Evolutionary conservation across 2,329 filamentous ascomycete genomes (phyloP), one percentile per base, ranked within the genome.

Genomic region (Cladosporium sp.): DNA sequence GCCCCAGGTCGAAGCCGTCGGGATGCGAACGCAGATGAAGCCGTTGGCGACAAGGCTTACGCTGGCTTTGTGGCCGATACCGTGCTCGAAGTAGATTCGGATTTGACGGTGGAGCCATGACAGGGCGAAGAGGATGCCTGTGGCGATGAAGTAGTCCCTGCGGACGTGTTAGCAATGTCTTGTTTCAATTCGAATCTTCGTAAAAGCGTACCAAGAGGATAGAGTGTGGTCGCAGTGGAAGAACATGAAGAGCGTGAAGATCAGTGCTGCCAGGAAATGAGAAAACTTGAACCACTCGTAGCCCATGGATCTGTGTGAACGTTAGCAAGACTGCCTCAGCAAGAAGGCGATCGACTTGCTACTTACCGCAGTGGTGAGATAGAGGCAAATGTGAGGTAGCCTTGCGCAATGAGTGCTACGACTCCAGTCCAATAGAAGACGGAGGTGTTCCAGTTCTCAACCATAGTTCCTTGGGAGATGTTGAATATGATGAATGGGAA

Each of bases 231-330:
- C 82, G 72, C 86, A 88, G 74, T 88, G 86, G 61, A 87, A 79
- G 75, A 88, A 88, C 74, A 88, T 84, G 71, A 87, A 86, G 10
- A 88, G 59, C 21, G 87, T 76, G 69, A 88, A 88, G 1, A 86
- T 70, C 3, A 85, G 68, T 0, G 82, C 85, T 3, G 81, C 80
- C 24, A 85, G 65, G 67, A 84, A 81, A 70, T 88, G 86, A 0
- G 83, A 82, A 3, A 79, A 79, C 69, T 88, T 88, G 82, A 88
- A 88, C 71, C 86, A 85, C 68, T 89, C 86, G 72, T 88, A 88
- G 69, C 78, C 83, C 0, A 82, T 79, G 62, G 84, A 83, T 4
- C 85, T 86, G 55, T 44, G 3, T 7, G 15, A n/a, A 6, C 30
- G 28, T 38, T 14, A 65, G 63, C 11, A 3, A 34, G 21, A 12